phyloP scores from a whole-genome alignment of 164 flowering plant species.

The Chimonanthus salicifolius region DNA sequence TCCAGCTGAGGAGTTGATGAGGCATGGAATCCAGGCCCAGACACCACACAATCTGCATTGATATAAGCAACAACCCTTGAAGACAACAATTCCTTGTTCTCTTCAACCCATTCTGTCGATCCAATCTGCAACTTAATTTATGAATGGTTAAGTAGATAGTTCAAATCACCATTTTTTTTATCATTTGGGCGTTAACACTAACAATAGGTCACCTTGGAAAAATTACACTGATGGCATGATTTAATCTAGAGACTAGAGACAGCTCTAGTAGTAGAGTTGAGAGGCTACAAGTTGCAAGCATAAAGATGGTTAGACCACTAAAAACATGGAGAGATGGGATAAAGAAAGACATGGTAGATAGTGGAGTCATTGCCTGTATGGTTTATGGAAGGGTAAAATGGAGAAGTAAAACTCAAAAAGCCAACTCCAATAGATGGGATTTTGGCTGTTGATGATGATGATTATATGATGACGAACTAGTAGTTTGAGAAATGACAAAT shows the following conservation, averaged over 20 bases:
- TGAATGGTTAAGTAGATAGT: background rate
- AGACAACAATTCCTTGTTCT: conserved; percentile 59
- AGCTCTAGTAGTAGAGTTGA: too few species aligned
- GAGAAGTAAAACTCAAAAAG: too few species aligned
- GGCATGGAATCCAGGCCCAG: conserved; percentile 55
- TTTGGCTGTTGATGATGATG: too few species aligned
- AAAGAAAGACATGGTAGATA: too few species aligned
- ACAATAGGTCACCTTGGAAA: background rate
- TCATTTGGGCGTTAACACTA: background rate
- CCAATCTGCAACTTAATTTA: conserved; percentile 39
- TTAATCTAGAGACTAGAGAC: too few species aligned
- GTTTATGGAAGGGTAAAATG: too few species aligned
- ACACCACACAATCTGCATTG: conserved; percentile 60
- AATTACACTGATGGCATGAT: background rate
- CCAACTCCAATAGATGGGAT: too few species aligned
- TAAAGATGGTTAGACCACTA: too few species aligned
- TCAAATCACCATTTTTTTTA: background rate
- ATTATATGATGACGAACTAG: too few species aligned
- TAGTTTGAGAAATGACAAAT: background rate
- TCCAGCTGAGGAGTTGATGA: conserved; percentile 84
- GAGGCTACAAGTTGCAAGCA: too few species aligned
- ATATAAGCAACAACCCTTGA: conserved; percentile 68
- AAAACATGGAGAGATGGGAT: too few species aligned
- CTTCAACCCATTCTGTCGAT: conserved; percentile 88
- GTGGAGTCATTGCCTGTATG: too few species aligned